Conservation (phyloP, 2,329 filamentous ascomycete species). For the Aspergillus fijiensis region DNA sequence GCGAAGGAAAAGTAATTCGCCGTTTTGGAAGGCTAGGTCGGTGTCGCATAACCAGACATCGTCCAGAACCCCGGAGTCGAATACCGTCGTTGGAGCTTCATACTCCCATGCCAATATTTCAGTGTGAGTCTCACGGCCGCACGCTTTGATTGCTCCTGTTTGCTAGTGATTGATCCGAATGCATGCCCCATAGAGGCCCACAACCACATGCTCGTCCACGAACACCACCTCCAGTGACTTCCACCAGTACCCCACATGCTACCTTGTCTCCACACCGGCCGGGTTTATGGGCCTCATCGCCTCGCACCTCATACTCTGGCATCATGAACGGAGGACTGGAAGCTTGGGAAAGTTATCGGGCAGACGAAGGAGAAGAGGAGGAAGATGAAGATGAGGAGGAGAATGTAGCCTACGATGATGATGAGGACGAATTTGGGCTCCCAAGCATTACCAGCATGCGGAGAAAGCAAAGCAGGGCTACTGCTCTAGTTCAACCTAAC, state of each 20-base stretch:
- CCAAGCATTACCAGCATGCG: constrained; percentile 92
- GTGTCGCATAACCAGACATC: constrained; percentile 55
- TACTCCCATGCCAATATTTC: constrained; percentile 96
- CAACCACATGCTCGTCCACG: constrained; percentile 62
- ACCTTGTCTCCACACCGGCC: constrained; percentile 52
- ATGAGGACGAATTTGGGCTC: constrained; percentile 92
- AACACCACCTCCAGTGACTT: constrained; percentile 68
- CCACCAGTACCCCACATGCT: constrained; percentile 54
- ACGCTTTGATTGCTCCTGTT: not conserved
- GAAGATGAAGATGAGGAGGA: constrained; percentile 65
- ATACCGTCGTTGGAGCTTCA: constrained; percentile 83
- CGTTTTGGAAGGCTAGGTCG: constrained; percentile 74
- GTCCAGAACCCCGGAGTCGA: constrained; percentile 61
- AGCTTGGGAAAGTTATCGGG: constrained; percentile 64
- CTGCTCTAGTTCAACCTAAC: constrained; percentile 34
- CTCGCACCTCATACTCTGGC: constrained; percentile 73
- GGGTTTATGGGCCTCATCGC: constrained; percentile 46
- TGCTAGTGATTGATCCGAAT: constrained; percentile 10
- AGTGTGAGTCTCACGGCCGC: constrained; percentile 57
- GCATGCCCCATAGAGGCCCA: constrained; percentile 27
- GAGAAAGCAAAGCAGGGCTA: constrained; percentile 59
- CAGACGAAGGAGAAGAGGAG: constrained; percentile 54
- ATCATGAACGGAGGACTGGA: constrained; percentile 79
- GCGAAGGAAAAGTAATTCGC: constrained; percentile 70
- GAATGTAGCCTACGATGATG: constrained; percentile 77